Evolutionary conservation across 2,329 filamentous ascomycete genomes (phyloP).

Genomic region (Podosphaera fusca): DNA sequence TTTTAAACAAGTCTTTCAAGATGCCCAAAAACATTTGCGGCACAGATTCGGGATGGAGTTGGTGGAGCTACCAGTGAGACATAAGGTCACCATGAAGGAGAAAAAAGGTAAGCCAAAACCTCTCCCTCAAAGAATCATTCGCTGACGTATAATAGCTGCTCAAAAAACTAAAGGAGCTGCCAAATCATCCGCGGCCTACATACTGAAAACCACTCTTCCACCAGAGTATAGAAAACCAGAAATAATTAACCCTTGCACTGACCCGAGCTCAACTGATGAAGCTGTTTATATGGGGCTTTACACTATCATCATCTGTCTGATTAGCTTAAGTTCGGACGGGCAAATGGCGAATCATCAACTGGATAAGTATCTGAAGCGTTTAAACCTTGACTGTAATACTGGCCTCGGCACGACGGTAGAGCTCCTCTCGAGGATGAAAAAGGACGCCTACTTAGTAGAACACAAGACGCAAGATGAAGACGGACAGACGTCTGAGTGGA

Average conservation of each 20-base stretch:
- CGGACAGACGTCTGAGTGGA: slow-evolving; percentile 59
- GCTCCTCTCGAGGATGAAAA: slow-evolving; percentile 49
- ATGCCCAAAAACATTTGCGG: slow-evolving; percentile 49
- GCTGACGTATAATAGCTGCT: slow-evolving; percentile 10
- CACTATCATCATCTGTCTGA: slow-evolving; percentile 54
- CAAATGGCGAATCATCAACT: slow-evolving; percentile 58
- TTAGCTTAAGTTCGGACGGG: slow-evolving; percentile 45
- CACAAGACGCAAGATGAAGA: slow-evolving; percentile 44
- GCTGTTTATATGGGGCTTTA: slow-evolving; percentile 65
- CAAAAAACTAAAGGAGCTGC: slow-evolving; percentile 24
- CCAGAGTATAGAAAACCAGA: slow-evolving; percentile 36
- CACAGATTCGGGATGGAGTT: slow-evolving; percentile 80
- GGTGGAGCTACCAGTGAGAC: slow-evolving; percentile 55
- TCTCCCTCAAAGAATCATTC: slow-evolving; percentile 18
- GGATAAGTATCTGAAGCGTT: slow-evolving; percentile 45
- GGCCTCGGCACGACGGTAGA: slow-evolving; percentile 55
- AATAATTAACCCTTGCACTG: slow-evolving; percentile 45
- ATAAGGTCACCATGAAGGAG: slow-evolving; percentile 62
- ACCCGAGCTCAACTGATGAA: slow-evolving; percentile 43
- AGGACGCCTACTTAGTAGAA: slow-evolving; percentile 64
- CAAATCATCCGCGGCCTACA: slow-evolving; percentile 44
- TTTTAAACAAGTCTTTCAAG: slow-evolving; percentile 56
- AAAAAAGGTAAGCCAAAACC: slow-evolving; percentile 36
- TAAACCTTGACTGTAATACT: slow-evolving; percentile 52
- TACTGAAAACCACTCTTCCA: slow-evolving; percentile 54